Percentiles rank a stretch among this genome's conserved stretches.
Conservation (phyloP, 257 asterid species). For the Gardenia jasminoides region DNA sequence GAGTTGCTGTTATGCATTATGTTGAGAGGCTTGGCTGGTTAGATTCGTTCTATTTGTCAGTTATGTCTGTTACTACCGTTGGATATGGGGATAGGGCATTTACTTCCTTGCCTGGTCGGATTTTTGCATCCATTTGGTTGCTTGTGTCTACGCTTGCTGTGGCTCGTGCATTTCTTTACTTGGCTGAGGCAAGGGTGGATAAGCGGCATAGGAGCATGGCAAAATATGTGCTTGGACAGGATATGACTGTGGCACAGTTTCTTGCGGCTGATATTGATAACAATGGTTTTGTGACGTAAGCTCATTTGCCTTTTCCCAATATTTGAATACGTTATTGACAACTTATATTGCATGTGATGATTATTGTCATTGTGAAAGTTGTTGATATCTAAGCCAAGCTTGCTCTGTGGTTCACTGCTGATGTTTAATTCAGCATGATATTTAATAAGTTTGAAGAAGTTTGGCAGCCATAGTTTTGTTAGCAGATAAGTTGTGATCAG, state of each 20-base stretch:
- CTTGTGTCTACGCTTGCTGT: slow-evolving; percentile 94
- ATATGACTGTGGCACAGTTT: slow-evolving; percentile 93
- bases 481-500: neutral
- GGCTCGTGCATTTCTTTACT: slow-evolving; percentile 95
- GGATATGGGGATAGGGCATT: slow-evolving; percentile 97
- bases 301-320: slow-evolving; percentile 11
- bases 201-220: slow-evolving; percentile 85
- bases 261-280: slow-evolving; percentile 94
- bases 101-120: slow-evolving; percentile 66
- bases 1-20: slow-evolving; percentile 73
- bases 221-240: slow-evolving; percentile 88
- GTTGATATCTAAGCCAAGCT: neutral
- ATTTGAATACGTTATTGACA: neutral
- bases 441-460: neutral
- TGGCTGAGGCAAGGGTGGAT: slow-evolving; percentile 94
- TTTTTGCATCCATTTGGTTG: slow-evolving; percentile 93
- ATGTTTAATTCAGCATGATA: neutral
- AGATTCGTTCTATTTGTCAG: slow-evolving; percentile 84
- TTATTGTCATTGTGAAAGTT: neutral
- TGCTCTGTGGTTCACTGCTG: neutral
- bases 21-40: slow-evolving; percentile 73
- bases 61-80: slow-evolving; percentile 95
- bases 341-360: slow-evolving; percentile 3
- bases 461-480: neutral
- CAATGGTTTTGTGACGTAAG: slow-evolving; percentile 81